Conservation (phyloP, 192 early-diverging fungal species). For the Diversispora eburnea region DNA sequence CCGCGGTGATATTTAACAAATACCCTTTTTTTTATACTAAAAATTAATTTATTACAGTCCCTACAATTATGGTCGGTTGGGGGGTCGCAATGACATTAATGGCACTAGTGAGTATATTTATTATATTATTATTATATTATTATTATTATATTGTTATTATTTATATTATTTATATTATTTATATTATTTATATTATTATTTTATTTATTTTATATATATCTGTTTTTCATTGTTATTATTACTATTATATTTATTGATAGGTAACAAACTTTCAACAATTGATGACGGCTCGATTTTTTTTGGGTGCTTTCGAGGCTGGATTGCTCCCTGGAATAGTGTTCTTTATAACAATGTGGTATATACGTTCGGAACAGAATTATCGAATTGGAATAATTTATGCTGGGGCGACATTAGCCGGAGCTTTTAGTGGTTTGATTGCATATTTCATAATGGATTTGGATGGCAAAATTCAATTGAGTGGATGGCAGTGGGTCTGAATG, state of each 20-base stretch:
- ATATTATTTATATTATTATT: neutral
- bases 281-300: constrained; percentile 53
- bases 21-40: neutral
- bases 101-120: constrained; percentile 39
- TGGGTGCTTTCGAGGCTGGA: constrained; percentile 57
- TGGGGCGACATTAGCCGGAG: constrained; percentile 51
- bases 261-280: constrained; percentile 38
- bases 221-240: no score
- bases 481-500: constrained; percentile 51
- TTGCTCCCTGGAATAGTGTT: constrained; percentile 57
- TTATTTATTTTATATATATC: constrained; percentile 12
- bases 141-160: no score
- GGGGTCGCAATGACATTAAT: constrained; percentile 51
- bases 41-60: constrained; percentile 30
- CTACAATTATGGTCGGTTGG: constrained; percentile 56
- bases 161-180: no score
- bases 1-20: no score
- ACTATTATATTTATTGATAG: constrained; percentile 2
- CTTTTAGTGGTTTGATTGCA: constrained; percentile 62
- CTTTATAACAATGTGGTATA: constrained; percentile 58
- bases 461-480: constrained; percentile 41
- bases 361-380: constrained; percentile 48
- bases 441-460: constrained; percentile 62
- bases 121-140: constrained; percentile 1
- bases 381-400: constrained; percentile 55